Conservation (phyloP, 768 basidiomycete species). For the Termitomyces sp. region DNA sequence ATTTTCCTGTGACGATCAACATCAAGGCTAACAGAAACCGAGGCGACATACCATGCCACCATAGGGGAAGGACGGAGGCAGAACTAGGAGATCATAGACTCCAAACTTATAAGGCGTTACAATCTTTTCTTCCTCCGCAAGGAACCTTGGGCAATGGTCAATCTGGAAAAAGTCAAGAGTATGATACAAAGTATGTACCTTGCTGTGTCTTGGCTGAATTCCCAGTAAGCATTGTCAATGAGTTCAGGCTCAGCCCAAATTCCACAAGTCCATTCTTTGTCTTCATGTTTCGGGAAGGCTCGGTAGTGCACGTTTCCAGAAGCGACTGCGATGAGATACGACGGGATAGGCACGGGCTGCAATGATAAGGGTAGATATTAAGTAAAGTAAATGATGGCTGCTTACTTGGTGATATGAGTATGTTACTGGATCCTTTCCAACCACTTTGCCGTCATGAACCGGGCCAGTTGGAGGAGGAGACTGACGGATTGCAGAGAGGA, state of each 20-base stretch:
- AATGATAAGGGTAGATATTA: background rate
- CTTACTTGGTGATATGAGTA: constrained; percentile 78
- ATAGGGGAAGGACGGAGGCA: constrained; percentile 91
- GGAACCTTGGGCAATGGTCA: constrained; percentile 43
- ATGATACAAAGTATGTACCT: constrained; percentile 36
- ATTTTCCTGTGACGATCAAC: constrained; percentile 59
- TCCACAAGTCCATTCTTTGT: constrained; percentile 75
- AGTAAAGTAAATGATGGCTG: background rate
- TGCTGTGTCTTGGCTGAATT: constrained; percentile 84
- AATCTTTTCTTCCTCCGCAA: constrained; percentile 71
- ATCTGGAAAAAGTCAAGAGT: background rate
- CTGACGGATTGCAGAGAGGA: constrained; percentile 78
- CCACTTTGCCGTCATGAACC: constrained; percentile 64
- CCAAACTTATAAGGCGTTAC: constrained; percentile 77
- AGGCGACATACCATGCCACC: constrained; percentile 63
- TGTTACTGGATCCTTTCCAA: constrained; percentile 68
- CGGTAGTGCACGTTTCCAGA: constrained; percentile 77
- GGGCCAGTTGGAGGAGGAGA: constrained; percentile 71
- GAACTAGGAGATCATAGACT: constrained; percentile 83
- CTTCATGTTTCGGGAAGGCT: constrained; percentile 51
- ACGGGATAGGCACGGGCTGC: constrained; percentile 80
- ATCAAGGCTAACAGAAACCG: background rate
- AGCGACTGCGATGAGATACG: constrained; percentile 91
- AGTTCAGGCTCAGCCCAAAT: constrained; percentile 90
- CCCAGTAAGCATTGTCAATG: constrained; percentile 74